Evolutionary conservation across 192 early-diverging fungal genomes (phyloP), one percentile per base, ranked within the genome.

Genomic region (Backusella westeae): DNA sequence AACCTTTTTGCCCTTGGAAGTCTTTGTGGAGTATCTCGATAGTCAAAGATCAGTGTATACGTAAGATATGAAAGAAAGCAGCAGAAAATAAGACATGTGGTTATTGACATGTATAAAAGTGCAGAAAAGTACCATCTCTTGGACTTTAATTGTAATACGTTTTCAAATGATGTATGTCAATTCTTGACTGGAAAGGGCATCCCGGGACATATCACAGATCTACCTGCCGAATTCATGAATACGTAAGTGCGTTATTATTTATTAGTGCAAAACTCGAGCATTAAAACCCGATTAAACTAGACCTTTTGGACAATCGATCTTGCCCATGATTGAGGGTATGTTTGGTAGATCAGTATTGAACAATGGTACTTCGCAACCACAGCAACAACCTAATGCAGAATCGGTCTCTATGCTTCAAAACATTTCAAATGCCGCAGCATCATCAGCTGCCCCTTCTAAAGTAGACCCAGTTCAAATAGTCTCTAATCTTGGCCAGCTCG

Each of bases 141-240:
- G 56, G 89, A 97, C 73, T 92, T 94, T 81, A 97, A 97, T 81
- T 97, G 96, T 87, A 97, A 93, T 77, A 89, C 82, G 17, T 94
- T 95, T 68, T 86, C 90, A 10, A 89, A 92, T 69, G 91, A 93
- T 68, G 80, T 95, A 0, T 94, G 94, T 76, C 86, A 94, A 66
- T 95, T 96, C 75, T 85, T 97, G 38, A 91, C 91, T 0, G 96
- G 94, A 26, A 80, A 82, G 72, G 75, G 79, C 3, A 97, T 97
- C 73, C 96, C 96, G 3, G 59, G 69, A 26, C 85, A 92, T 49
- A 97, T 97, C 39, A 93, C 88, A 10, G 87, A 86, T 21, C 78
- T 97, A 39, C 93, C 94, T 6, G 86, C 86, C 7, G 92, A 91
- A 66, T 89, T 89, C 63, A 69, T 92, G 69, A 83, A 78, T 68